Evolutionary conservation across 805 yeast genomes (phyloP), one percentile per base, ranked within the genome.

Genomic region (Gaillardinia entomophila): DNA sequence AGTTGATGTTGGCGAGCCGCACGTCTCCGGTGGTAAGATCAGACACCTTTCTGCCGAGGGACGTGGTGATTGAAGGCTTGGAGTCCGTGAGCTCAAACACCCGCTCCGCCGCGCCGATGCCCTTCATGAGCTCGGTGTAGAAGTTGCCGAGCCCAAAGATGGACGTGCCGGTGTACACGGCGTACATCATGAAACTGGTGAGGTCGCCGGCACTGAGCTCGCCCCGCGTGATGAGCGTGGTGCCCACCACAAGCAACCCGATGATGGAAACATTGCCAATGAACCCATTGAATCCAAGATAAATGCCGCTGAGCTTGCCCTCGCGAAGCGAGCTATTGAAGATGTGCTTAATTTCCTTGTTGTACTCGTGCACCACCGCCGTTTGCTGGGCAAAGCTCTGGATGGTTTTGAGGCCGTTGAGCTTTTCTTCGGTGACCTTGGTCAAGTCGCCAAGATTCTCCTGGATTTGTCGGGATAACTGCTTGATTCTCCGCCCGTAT

Each of bases 121-220:
- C 97, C 62, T 90, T 90, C 97, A 90, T 90, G 37, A 90, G 64
- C 55, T 90, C 97, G 2, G 95, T 79, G 53, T 89, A 90, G 53
- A 90, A 90, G 48, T 83, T 84, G 0, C 96, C 90, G 13, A 90
- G 55, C 0, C 97, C 96, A 57, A 84, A 83, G 47, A 89, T 84
- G 6, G 96, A 86, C n/a, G 87, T 70, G 1, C 96, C 97, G 2
- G 96, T 83, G 56, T 85, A 90, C 1, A 86, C 86, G 0, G 97
- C 92, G 60, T 90, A 90, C 92, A 90, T 83, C 79, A 89, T 81
- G 56, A 88, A 90, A 31, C 95, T 82, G 4, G 95, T 82, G 27
- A 90, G 68, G 47, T 89, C 96, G 33, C 97, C 97, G 25, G 88
- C 73, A 0, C 94, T 74, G 36, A 90, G 58, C 26, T 77, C 76